Percentiles rank a stretch among this genome's conserved stretches.
phyloP scores from a whole-genome alignment of 495 filamentous ascomycete species.

The Pyrenula aspistea region DNA sequence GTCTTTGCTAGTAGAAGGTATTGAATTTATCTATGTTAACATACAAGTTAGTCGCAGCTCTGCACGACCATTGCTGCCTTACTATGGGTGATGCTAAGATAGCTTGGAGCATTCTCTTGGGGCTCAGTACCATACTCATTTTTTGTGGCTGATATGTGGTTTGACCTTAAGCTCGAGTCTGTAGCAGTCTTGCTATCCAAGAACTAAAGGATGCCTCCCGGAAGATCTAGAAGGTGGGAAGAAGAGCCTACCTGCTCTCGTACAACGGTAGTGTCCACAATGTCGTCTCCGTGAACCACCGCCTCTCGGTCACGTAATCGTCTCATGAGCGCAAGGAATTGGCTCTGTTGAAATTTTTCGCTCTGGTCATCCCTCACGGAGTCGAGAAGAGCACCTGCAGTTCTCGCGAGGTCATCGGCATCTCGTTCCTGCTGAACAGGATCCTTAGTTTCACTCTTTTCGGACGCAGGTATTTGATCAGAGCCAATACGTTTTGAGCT shows the following conservation, averaged over 20 bases:
- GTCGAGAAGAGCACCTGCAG: conserved; percentile 61
- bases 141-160: no score
- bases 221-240: not conserved
- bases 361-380: conserved; percentile 53
- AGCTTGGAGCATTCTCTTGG: no score
- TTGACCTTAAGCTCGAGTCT: no score
- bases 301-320: conserved; percentile 42
- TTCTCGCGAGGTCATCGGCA: conserved; percentile 55
- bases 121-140: no score
- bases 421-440: conserved; percentile 21
- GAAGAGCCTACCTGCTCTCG: not conserved
- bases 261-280: conserved; percentile 6
- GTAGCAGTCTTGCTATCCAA: no score
- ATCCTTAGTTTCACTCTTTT: conserved; percentile 14
- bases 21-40: no score
- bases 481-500: conserved; percentile 27
- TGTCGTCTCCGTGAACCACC: conserved; percentile 38
- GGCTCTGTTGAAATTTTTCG: conserved; percentile 66
- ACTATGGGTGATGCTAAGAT: no score
- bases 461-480: conserved; percentile 29
- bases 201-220: not conserved
- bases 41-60: no score
- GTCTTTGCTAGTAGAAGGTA: not conserved
- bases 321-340: conserved; percentile 68
- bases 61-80: no score